Evolutionary conservation across 345 rosid species (phyloP).

Genomic region (Chamaenerion angustifolium): DNA sequence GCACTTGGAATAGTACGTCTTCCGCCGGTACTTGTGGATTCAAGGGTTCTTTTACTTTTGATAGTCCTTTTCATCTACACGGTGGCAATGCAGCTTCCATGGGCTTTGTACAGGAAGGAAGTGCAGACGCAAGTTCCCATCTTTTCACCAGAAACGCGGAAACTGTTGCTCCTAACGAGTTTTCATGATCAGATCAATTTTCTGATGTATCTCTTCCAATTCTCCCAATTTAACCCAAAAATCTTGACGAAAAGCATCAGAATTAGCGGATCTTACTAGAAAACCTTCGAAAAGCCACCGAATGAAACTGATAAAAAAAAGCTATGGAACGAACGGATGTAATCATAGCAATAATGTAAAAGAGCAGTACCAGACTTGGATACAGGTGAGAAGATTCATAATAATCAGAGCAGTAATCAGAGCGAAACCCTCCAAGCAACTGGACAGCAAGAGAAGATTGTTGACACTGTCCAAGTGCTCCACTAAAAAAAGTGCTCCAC

Average conservation of each 20-base stretch:
- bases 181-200: neutral
- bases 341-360: neutral
- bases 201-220: neutral
- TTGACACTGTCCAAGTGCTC: too few relatives aligned
- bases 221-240: too few relatives aligned
- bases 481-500: too few relatives aligned
- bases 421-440: too few relatives aligned
- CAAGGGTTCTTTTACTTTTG: constrained; percentile 10
- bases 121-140: constrained; percentile 6
- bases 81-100: constrained; percentile 10
- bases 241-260: too few relatives aligned
- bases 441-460: too few relatives aligned
- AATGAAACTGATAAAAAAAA: neutral
- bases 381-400: too few relatives aligned
- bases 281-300: too few relatives aligned
- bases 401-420: too few relatives aligned
- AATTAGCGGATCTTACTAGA: too few relatives aligned
- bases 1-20: constrained; percentile 7
- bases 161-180: constrained; percentile 2
- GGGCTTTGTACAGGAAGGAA: constrained; percentile 11
- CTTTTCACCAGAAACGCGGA: constrained; percentile 4
- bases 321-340: too few relatives aligned
- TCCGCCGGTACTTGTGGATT: too few relatives aligned
- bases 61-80: constrained; percentile 5
- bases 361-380: constrained; percentile 10